Conservation (phyloP, 192 early-diverging fungal species). For the Phycomyces blakesleeanus region DNA sequence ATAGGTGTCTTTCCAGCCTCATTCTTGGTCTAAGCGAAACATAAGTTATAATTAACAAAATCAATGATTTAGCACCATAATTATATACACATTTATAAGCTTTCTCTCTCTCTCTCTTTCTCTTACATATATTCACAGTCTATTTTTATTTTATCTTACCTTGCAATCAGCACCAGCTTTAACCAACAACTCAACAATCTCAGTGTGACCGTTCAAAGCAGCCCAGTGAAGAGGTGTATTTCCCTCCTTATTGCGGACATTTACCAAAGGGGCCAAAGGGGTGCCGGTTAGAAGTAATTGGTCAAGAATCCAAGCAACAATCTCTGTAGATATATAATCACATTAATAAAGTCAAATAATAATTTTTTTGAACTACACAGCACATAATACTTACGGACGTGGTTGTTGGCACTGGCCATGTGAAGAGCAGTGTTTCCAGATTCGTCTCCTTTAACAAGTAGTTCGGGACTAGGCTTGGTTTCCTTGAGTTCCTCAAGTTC, state of each 20-base stretch:
- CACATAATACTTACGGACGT: slow-evolving; percentile 41
- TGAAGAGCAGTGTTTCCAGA: slow-evolving; percentile 69
- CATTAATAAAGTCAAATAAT: no score
- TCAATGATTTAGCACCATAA: no score
- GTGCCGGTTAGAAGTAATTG: slow-evolving; percentile 1
- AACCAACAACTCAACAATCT: slow-evolving; percentile 61
- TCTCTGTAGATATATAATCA: no score
- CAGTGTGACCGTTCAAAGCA: slow-evolving; percentile 74
- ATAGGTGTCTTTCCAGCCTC: slow-evolving; percentile 41
- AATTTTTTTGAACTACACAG: background rate
- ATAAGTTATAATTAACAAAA: no score
- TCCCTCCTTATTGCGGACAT: slow-evolving; percentile 56
- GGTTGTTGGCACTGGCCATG: slow-evolving; percentile 80
- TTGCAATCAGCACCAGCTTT: slow-evolving; percentile 57
- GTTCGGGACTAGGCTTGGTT: slow-evolving; percentile 21
- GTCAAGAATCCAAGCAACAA: slow-evolving; percentile 48
- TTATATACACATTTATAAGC: no score
- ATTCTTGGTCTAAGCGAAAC: slow-evolving; percentile 45
- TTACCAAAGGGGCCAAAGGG: slow-evolving; percentile 26
- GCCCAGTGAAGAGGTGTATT: slow-evolving; percentile 84
- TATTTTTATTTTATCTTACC: slow-evolving; percentile 38
- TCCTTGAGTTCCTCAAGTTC: slow-evolving; percentile 67
- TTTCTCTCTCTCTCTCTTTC: no score
- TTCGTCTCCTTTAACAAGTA: slow-evolving; percentile 42
- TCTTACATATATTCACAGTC: no score